Evolutionary conservation across 202 grass and related monocot genomes (phyloP).

Genomic region (Schoenoplectus tabernaemontani): DNA sequence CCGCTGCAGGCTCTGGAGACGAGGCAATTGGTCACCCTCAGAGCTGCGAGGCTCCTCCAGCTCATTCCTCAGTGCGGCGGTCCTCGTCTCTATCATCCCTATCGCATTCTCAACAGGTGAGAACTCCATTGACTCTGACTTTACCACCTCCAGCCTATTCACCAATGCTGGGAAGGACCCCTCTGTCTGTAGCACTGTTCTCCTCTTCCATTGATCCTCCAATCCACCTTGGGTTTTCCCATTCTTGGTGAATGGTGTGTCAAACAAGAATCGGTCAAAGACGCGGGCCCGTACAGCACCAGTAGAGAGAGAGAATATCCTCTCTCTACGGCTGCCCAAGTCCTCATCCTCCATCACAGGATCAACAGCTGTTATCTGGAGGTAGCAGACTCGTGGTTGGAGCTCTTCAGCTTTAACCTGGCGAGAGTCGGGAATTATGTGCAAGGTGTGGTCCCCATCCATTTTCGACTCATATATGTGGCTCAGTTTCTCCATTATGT

Average conservation of each 20-base stretch:
- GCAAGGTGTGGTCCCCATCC: constrained; percentile 77
- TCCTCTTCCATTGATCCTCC: constrained; percentile 96
- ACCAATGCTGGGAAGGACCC: constrained; percentile 94
- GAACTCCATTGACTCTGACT: constrained; percentile 89
- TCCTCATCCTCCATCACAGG: constrained; percentile 99
- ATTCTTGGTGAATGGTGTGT: constrained; percentile 97
- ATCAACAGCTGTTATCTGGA: constrained; percentile 97
- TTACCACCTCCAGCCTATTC: constrained; percentile 74
- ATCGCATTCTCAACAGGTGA: constrained; percentile 98
- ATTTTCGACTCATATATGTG: constrained; percentile 88
- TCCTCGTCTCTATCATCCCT: constrained; percentile 98
- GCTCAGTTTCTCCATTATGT: constrained; percentile 98
- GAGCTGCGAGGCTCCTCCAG: constrained; percentile 95
- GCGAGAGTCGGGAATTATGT: constrained; percentile 97
- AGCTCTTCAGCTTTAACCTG: constrained; percentile 93
- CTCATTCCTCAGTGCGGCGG: constrained; percentile 86
- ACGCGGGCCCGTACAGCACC: constrained; percentile 77
- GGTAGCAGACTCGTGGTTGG: constrained; percentile 83
- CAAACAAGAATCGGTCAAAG: constrained; percentile 88
- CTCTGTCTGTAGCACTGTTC: constrained; percentile 81
- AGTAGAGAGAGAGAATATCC: constrained; percentile 81
- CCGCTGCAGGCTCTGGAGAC: constrained; percentile 93
- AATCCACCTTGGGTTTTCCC: constrained; percentile 94
- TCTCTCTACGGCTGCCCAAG: constrained; percentile 88
- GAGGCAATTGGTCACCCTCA: constrained; percentile 88